Conservation (phyloP, 805 yeast species). For the Candida taoyuanica region DNA sequence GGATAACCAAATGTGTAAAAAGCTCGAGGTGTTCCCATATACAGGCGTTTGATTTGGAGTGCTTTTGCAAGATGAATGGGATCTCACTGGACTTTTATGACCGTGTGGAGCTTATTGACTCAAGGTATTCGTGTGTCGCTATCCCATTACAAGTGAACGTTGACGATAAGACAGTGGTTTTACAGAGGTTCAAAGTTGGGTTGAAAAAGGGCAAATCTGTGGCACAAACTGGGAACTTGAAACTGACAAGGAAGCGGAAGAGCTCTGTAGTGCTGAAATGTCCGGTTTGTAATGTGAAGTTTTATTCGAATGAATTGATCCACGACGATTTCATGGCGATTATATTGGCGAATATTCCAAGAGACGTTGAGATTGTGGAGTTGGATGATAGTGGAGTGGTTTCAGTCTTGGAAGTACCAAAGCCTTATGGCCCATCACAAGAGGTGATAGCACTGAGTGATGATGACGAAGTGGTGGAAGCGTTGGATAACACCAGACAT, state of each 20-base stretch:
- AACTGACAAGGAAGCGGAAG: conserved; percentile 12
- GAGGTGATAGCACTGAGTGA: conserved; percentile 10
- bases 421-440: neutral
- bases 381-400: conserved; percentile 16
- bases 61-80: conserved; percentile 12
- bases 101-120: conserved; percentile 2
- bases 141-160: neutral
- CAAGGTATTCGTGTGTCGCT: conserved; percentile 2
- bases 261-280: conserved; percentile 6
- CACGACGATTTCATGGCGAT: conserved; percentile 20
- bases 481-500: neutral
- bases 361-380: conserved; percentile 7
- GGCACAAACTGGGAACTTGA: conserved; percentile 3
- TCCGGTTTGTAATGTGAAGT: conserved; percentile 18
- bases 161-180: neutral
- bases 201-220: conserved; percentile 1
- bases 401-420: conserved; percentile 5
- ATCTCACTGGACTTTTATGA: conserved; percentile 1
- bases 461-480: conserved; percentile 3
- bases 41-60: conserved; percentile 16
- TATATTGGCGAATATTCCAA: conserved; percentile 6
- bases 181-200: conserved; percentile 7
- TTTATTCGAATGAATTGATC: conserved; percentile 12
- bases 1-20: conserved; percentile 15
- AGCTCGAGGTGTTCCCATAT: conserved; percentile 14